phyloP scores from a whole-genome alignment of 345 rosid genomes.

The Gossypium arboreum region DNA sequence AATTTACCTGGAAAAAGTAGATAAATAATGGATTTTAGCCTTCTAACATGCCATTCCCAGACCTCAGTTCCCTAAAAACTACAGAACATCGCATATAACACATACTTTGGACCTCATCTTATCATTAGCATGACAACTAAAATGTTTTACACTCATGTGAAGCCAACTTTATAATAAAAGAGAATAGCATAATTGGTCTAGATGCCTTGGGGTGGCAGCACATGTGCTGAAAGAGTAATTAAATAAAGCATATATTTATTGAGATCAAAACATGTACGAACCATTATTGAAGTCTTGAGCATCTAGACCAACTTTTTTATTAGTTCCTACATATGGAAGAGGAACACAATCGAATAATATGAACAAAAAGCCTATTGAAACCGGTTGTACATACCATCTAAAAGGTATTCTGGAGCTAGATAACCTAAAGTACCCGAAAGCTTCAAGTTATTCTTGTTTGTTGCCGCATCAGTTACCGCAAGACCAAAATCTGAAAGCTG shows the following conservation, averaged over 20 bases:
- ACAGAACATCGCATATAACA: not conserved
- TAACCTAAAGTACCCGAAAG: constrained; percentile 94
- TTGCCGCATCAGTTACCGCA: constrained; percentile 66
- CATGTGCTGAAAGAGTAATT: constrained; percentile 23
- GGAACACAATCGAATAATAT: not conserved
- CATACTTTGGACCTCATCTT: not conserved
- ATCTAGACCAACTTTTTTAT: constrained; percentile 7
- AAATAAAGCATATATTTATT: constrained; percentile 7
- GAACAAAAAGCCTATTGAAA: not conserved
- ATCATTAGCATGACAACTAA: not conserved
- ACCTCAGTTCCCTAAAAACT: not conserved
- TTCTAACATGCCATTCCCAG: not conserved
- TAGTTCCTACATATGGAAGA: not conserved
- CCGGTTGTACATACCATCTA: constrained; percentile 52
- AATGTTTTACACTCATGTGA: not conserved
- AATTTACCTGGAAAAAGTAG: constrained; percentile 47
- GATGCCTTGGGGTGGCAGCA: constrained; percentile 16
- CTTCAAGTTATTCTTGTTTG: constrained; percentile 63
- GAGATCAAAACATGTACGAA: constrained; percentile 4
- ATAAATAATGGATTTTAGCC: not conserved
- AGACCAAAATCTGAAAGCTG: constrained; percentile 98
- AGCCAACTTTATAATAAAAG: not conserved
- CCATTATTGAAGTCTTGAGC: constrained; percentile 17
- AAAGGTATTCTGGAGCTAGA: constrained; percentile 88
- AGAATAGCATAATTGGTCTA: not conserved